These are phyloP conservation scores for Ustilago lituana DNA, from an alignment of 1,284 basidiomycete genomes.

Conservation along the genomic window DNA sequence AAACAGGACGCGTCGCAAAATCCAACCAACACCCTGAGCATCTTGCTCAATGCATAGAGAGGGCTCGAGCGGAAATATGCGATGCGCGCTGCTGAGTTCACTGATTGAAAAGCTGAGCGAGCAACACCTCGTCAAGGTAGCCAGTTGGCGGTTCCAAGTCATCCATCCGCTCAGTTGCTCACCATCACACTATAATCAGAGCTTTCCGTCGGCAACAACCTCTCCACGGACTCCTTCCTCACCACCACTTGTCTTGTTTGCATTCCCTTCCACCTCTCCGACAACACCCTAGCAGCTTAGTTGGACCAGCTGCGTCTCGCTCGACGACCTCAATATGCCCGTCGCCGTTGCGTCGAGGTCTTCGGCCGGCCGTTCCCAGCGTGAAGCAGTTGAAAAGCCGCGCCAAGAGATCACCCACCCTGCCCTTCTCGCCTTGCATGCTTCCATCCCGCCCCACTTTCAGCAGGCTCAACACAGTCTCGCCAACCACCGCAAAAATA, in stretches of 20 bases:
- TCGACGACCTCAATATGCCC: slow-evolving; percentile 24
- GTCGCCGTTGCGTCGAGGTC: slow-evolving; percentile 44
- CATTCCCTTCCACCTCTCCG: no score
- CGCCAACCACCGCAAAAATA: slow-evolving; percentile 91
- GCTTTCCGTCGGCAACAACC: not conserved
- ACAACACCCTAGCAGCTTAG: not conserved
- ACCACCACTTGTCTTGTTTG: not conserved
- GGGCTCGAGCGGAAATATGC: no score
- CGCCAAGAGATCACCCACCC: slow-evolving; percentile 31
- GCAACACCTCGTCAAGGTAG: no score
- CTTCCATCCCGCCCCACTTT: slow-evolving; percentile 69
- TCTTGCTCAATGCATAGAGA: no score
- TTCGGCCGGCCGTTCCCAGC: slow-evolving; percentile 18
- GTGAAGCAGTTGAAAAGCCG: slow-evolving; percentile 22
- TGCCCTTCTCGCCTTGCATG: slow-evolving; percentile 25
- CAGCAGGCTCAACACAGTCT: slow-evolving; percentile 83
- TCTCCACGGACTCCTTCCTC: not conserved
- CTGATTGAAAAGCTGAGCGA: no score
- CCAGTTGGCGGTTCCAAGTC: no score
- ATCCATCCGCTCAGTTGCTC: no score
- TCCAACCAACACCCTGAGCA: not conserved
- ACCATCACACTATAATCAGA: no score
- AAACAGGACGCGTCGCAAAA: not conserved
- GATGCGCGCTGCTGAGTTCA: no score
- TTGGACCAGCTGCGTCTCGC: no score